Evolutionary conservation across 768 basidiomycete genomes (phyloP), one percentile per base, ranked within the genome.

Genomic region (Phaffia australis): DNA sequence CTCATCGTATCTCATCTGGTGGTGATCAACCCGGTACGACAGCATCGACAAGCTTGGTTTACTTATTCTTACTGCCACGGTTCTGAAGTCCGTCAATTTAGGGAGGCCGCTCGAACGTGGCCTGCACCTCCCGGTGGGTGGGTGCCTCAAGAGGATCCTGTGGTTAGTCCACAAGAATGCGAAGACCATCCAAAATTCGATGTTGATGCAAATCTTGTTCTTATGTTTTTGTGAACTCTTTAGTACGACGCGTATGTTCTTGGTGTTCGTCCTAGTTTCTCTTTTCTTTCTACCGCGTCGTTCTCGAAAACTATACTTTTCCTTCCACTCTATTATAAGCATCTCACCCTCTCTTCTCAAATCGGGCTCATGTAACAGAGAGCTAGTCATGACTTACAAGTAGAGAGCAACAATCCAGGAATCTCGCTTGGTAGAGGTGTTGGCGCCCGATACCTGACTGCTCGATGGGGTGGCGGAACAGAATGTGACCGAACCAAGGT

Each of bases 41-140:
- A 64, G 63, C n/a, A 30, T 75, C 84, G 84, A 71, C 88, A 90
- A 80, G 84, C 86, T 49, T 95, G 92, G 92, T 98, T 97, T 80
- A 98, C 92, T 48, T 98, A 98, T 78, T 86, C 89, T 58, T 77
- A 77, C 71, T 78, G 94, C 79, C 92, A 99, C 79, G 88, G 92
- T 76, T 82, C 84, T 60, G 86, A 95, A 78, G 90, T 98, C 69
- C 86, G 93, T 66, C 95, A 99, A 78, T 99, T 98, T 81, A 87
- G 87, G 77, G 91, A 92, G 76, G 79, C 87, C 67, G 74, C 79
- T 71, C 84, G 83, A 74, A 76, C 82, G 63, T 85, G 85, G 70
- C 79, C 83, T 59, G 83, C 84, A 71, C 80, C 81, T 70, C 78
- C 85, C 76, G 87, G 87, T 85, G 79, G 80, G 66, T 71, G 72